Conservation (phyloP, 2,329 filamentous ascomycete species). For the Cladosporium austrohemisphaericum region DNA sequence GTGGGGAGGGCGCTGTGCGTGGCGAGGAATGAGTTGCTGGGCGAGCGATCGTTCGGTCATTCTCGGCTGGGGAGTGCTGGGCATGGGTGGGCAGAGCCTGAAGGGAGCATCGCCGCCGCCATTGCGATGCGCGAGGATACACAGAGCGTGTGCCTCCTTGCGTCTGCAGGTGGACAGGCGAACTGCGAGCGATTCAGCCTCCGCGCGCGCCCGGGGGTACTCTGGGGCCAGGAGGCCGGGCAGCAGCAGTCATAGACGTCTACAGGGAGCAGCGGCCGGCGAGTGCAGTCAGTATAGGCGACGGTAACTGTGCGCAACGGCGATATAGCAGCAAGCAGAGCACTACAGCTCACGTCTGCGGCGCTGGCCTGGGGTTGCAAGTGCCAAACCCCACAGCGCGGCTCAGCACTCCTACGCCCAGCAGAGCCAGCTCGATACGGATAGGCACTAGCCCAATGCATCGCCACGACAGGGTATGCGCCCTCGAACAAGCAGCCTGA, state of each 20-base stretch:
- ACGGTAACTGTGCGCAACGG: too few species aligned
- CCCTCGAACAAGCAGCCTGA: slow-evolving; percentile 2
- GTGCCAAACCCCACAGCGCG: too few species aligned
- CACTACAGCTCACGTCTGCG: too few species aligned
- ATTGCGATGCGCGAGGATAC: slow-evolving; percentile 21
- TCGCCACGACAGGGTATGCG: slow-evolving; percentile 1
- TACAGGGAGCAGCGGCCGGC: too few species aligned
- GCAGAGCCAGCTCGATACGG: not conserved
- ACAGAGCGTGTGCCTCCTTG: slow-evolving; percentile 23
- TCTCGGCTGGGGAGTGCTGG: slow-evolving; percentile 9
- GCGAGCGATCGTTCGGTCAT: slow-evolving; percentile 5
- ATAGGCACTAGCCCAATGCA: too few species aligned
- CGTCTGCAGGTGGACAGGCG: slow-evolving; percentile 19
- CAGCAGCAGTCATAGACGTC: too few species aligned
- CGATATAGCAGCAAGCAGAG: too few species aligned
- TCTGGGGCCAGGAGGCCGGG: too few species aligned
- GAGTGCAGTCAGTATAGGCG: too few species aligned
- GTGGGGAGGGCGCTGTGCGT: not conserved
- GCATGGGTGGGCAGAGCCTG: slow-evolving; percentile 17
- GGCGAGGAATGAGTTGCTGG: slow-evolving; percentile 1
- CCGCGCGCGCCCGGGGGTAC: too few species aligned
- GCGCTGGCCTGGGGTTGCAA: too few species aligned
- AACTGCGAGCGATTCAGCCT: too few species aligned
- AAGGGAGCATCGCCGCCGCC: slow-evolving; percentile 21
- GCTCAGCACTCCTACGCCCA: not conserved